Evolutionary conservation across 2,329 filamentous ascomycete genomes (phyloP).

Genomic region (Colletotrichum agaves): DNA sequence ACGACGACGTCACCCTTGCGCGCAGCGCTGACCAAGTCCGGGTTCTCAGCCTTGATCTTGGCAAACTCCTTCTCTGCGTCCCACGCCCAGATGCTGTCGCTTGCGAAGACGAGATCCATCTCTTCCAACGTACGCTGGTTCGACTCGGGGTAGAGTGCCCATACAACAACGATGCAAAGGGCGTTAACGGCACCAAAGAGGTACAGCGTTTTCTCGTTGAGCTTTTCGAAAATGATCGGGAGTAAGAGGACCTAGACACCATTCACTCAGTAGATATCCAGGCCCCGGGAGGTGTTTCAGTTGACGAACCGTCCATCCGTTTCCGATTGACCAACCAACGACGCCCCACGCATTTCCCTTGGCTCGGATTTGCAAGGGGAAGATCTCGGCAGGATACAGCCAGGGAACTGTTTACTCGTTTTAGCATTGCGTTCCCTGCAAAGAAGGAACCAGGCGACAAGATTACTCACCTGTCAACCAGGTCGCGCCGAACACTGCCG

Average conservation of each 20-base stretch:
- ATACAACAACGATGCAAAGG: slow-evolving; percentile 74
- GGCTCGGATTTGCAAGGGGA: slow-evolving; percentile 75
- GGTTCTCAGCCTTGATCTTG: slow-evolving; percentile 66
- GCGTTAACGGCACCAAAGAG: slow-evolving; percentile 77
- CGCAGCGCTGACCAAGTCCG: slow-evolving; percentile 49
- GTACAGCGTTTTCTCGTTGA: slow-evolving; percentile 78
- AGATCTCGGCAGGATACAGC: slow-evolving; percentile 79
- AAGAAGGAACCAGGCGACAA: not conserved
- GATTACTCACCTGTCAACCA: slow-evolving; percentile 45
- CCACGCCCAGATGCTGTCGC: slow-evolving; percentile 75
- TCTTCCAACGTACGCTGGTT: slow-evolving; percentile 80
- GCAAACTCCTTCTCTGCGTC: slow-evolving; percentile 74
- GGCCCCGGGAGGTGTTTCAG: slow-evolving; percentile 41
- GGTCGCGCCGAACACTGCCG: slow-evolving; percentile 53
- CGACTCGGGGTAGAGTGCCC: slow-evolving; percentile 79
- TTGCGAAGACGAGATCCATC: slow-evolving; percentile 78
- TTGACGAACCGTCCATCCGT: slow-evolving; percentile 63
- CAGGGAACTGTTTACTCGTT: slow-evolving; percentile 58
- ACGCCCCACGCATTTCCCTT: slow-evolving; percentile 82
- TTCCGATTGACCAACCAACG: slow-evolving; percentile 80
- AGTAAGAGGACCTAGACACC: slow-evolving; percentile 55
- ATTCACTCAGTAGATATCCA: slow-evolving; percentile 23
- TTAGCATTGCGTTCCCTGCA: not conserved
- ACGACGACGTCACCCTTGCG: slow-evolving; percentile 23
- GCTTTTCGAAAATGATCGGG: slow-evolving; percentile 70